Evolutionary conservation across 768 basidiomycete genomes (phyloP).

Genomic region (Naematelia encephala): DNA sequence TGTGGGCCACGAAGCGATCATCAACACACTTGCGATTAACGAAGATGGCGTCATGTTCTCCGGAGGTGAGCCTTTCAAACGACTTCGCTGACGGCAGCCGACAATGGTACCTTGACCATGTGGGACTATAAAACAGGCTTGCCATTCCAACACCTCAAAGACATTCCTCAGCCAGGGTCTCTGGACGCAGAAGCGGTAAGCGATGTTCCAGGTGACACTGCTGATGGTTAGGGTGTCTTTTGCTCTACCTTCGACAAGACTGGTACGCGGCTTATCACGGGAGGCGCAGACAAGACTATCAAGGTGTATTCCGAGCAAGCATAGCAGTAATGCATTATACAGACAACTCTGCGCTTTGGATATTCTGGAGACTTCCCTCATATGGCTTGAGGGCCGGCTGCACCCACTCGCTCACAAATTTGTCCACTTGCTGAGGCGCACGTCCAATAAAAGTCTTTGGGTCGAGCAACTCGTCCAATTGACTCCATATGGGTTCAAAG

Average conservation of each 20-base stretch:
- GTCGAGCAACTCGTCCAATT: slow-evolving; percentile 75
- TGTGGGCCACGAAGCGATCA: slow-evolving; percentile 91
- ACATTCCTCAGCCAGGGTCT: slow-evolving; percentile 94
- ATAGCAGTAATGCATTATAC: slow-evolving; percentile 45
- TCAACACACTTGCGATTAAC: slow-evolving; percentile 92
- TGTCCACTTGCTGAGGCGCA: slow-evolving; percentile 91
- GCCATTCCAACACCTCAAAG: slow-evolving; percentile 90
- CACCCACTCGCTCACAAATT: slow-evolving; percentile 83
- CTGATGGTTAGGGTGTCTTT: slow-evolving; percentile 65
- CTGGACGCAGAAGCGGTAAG: slow-evolving; percentile 82
- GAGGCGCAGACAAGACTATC: slow-evolving; percentile 98
- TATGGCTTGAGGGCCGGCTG: slow-evolving; percentile 65
- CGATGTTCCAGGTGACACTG: not conserved
- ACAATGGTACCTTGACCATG: slow-evolving; percentile 83
- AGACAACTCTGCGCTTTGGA: slow-evolving; percentile 51
- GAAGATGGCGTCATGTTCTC: slow-evolving; percentile 96
- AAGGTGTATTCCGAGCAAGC: slow-evolving; percentile 57
- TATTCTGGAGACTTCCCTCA: slow-evolving; percentile 46
- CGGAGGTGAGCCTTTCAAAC: slow-evolving; percentile 63
- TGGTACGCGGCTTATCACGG: slow-evolving; percentile 81
- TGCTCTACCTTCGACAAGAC: slow-evolving; percentile 96
- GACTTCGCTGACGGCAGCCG: slow-evolving; percentile 56
- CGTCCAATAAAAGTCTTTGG: slow-evolving; percentile 86
- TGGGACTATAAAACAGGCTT: slow-evolving; percentile 96
- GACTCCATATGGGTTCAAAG: slow-evolving; percentile 78